Conservation (phyloP, 257 asterid genomes). For the Ballota nigra region DNA sequence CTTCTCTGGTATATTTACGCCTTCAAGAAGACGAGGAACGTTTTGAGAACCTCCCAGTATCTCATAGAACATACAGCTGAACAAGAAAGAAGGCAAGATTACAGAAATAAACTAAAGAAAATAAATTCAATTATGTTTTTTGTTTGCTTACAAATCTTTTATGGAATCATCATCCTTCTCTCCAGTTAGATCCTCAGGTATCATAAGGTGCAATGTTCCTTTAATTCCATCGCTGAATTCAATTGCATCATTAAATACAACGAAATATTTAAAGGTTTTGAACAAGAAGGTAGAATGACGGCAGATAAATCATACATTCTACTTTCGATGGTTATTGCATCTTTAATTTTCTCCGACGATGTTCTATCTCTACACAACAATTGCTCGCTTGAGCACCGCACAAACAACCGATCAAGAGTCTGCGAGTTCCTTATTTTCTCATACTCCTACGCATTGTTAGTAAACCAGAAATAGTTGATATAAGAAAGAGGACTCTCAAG, state of each 20-base stretch:
- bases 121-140: not conserved
- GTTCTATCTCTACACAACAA: not conserved
- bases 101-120: not conserved
- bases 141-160: constrained; percentile 29
- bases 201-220: constrained; percentile 25
- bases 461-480: not conserved
- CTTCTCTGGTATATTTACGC: constrained; percentile 32
- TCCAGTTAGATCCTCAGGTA: constrained; percentile 3
- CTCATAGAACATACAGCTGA: constrained; percentile 37
- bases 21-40: constrained; percentile 32
- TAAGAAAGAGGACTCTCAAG: not conserved
- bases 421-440: constrained; percentile 28
- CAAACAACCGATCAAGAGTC: constrained; percentile 24
- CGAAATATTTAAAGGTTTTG: not conserved
- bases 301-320: constrained; percentile 18
- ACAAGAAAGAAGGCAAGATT: not conserved
- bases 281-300: not conserved
- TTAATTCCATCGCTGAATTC: constrained; percentile 26
- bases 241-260: not conserved
- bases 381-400: not conserved
- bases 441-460: constrained; percentile 3
- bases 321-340: constrained; percentile 12
- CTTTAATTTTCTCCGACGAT: constrained; percentile 20
- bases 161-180: not conserved
- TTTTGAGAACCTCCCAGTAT: not conserved